These are phyloP conservation scores for Triangularia setosa DNA, from an alignment of 2,329 filamentous ascomycete species.

Conservation along the genomic window DNA sequence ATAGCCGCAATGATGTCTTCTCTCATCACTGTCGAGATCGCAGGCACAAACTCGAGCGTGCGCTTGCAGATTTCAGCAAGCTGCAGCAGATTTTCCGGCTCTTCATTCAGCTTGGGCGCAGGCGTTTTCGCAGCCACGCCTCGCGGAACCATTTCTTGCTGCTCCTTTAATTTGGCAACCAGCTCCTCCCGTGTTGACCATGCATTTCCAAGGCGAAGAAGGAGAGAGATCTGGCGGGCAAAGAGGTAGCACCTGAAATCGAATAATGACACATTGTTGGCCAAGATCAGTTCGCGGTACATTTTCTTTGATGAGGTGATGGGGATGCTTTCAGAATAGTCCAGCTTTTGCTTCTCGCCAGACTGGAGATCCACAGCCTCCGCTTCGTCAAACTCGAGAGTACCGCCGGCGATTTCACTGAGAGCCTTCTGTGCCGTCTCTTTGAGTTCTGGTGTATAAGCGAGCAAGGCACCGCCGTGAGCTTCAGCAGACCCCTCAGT, in stretches of 20 bases:
- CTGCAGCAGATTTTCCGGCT: constrained; percentile 69
- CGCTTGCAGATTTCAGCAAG: constrained; percentile 84
- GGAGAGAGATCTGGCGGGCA: constrained; percentile 75
- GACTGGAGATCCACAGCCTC: constrained; percentile 35
- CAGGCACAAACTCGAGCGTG: constrained; percentile 78
- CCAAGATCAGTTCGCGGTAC: constrained; percentile 87
- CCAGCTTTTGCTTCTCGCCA: constrained; percentile 29
- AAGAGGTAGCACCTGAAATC: constrained; percentile 96
- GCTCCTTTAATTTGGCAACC: constrained; percentile 57
- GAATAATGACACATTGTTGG: constrained; percentile 92
- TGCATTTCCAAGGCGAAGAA: constrained; percentile 78
- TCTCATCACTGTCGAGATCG: constrained; percentile 73
- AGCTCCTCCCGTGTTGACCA: constrained; percentile 60
- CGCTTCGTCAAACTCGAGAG: constrained; percentile 32
- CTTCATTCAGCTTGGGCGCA: constrained; percentile 50
- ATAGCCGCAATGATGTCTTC: constrained; percentile 69
- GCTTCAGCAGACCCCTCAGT: constrained; percentile 55
- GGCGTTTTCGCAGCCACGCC: constrained; percentile 52
- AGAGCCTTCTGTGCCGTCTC: constrained; percentile 52
- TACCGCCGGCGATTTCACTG: constrained; percentile 30
- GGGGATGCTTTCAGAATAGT: constrained; percentile 53
- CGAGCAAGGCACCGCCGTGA: constrained; percentile 68
- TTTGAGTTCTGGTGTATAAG: constrained; percentile 70
- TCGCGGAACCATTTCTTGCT: constrained; percentile 55
- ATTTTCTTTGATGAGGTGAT: constrained; percentile 67